Evolutionary conservation across 192 early-diverging fungal species (phyloP).

Genomic region (Backusella tuberculispora): DNA sequence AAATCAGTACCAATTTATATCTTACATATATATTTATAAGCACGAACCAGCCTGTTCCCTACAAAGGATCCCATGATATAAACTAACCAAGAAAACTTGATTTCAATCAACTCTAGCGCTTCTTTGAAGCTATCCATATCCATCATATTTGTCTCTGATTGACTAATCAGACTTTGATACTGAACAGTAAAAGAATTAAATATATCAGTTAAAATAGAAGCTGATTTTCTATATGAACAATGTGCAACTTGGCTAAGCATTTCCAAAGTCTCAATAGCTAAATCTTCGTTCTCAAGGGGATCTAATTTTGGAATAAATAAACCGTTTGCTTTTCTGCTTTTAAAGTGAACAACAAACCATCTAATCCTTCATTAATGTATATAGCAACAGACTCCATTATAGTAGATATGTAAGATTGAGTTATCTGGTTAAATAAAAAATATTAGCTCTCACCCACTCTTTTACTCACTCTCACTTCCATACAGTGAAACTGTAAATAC

Average conservation of each 20-base stretch:
- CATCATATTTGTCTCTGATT: not conserved
- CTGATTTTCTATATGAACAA: conserved; percentile 67
- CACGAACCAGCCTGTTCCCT: conserved; percentile 62
- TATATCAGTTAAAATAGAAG: conserved; percentile 47
- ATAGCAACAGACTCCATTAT: conserved; percentile 53
- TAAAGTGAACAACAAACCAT: conserved; percentile 43
- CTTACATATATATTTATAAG: not conserved
- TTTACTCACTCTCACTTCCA: not conserved
- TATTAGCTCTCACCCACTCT: conserved; percentile 14
- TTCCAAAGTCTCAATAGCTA: conserved; percentile 66
- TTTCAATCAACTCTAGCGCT: conserved; percentile 53
- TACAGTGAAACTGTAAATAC: conserved; percentile 17
- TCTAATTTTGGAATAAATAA: conserved; percentile 40
- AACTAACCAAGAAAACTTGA: conserved; percentile 79
- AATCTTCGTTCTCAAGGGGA: conserved; percentile 68
- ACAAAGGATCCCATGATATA: conserved; percentile 75
- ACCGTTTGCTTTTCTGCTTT: conserved; percentile 17
- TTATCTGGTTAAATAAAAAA: conserved; percentile 32
- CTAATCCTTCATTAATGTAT: conserved; percentile 53
- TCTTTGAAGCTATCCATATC: conserved; percentile 45
- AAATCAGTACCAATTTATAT: not conserved
- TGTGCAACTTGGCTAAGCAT: conserved; percentile 71
- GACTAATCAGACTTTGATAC: conserved; percentile 50
- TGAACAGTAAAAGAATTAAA: conserved; percentile 64
- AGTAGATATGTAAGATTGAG: conserved; percentile 54